Conservation (phyloP, 345 rosid genomes). For the Turnera subulata region DNA sequence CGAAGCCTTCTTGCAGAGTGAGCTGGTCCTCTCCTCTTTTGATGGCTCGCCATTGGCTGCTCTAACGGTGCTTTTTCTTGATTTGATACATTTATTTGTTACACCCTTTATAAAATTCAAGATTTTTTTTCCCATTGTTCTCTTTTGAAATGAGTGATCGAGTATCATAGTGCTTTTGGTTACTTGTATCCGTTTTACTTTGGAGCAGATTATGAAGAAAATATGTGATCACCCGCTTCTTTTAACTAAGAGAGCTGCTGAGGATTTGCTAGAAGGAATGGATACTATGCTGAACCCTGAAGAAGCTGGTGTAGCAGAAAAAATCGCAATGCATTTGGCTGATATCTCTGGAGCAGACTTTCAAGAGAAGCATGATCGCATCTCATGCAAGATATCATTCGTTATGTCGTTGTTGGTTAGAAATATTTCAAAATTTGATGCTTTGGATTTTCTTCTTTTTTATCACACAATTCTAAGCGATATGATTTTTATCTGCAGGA, state of each 20-base stretch:
- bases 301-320: constrained; percentile 79
- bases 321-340: constrained; percentile 84
- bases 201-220: constrained; percentile 88
- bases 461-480: constrained; percentile 12
- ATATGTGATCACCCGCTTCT: constrained; percentile 81
- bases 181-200: constrained; percentile 5
- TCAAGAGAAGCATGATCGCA: constrained; percentile 64
- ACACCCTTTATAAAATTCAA: neutral
- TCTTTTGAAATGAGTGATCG: neutral
- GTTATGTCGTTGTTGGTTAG: constrained; percentile 77
- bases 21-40: constrained; percentile 87
- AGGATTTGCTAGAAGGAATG: constrained; percentile 90
- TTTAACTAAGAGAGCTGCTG: constrained; percentile 78
- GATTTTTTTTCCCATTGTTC: constrained; percentile 2
- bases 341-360: constrained; percentile 72
- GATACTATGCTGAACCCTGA: constrained; percentile 68
- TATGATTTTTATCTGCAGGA: constrained; percentile 40
- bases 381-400: constrained; percentile 95
- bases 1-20: constrained; percentile 88
- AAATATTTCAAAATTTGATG: constrained; percentile 12
- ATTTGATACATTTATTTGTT: neutral
- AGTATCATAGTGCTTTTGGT: neutral
- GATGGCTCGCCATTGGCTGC: constrained; percentile 99
- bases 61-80: constrained; percentile 56
- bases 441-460: constrained; percentile 5